Conservation (phyloP, 164 flowering plant genomes). For the Magnolia kwangsiensis region DNA sequence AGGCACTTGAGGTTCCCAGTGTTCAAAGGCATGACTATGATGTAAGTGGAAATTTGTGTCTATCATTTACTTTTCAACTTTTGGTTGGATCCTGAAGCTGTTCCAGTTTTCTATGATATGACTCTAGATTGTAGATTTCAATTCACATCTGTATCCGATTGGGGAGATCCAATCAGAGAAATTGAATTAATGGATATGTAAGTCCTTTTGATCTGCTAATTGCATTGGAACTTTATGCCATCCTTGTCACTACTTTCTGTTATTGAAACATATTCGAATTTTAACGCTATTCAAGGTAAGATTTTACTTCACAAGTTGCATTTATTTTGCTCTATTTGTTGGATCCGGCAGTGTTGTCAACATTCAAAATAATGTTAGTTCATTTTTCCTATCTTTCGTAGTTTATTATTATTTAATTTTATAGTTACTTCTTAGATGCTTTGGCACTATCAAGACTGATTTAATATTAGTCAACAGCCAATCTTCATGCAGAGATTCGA, state of each 20-base stretch:
- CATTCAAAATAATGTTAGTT: too few species aligned
- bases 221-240: background rate
- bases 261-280: too few species aligned
- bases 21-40: slow-evolving; percentile 68
- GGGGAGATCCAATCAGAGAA: background rate
- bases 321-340: background rate
- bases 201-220: background rate
- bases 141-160: background rate
- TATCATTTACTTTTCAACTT: background rate
- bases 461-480: too few species aligned
- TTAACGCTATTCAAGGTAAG: too few species aligned
- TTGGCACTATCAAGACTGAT: too few species aligned
- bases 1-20: slow-evolving; percentile 89
- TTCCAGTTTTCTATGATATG: background rate
- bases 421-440: too few species aligned
- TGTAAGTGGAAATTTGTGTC: slow-evolving; percentile 26
- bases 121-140: background rate
- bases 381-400: too few species aligned
- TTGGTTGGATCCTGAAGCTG: background rate
- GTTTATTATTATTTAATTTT: too few species aligned
- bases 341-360: background rate
- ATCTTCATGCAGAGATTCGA: too few species aligned
- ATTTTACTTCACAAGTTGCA: background rate
- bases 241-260: background rate
- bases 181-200: background rate